Percentiles rank a stretch among this genome's conserved stretches.
phyloP scores from a whole-genome alignment of 257 asterid genomes.

The Nicotiana tomentosiformis region DNA sequence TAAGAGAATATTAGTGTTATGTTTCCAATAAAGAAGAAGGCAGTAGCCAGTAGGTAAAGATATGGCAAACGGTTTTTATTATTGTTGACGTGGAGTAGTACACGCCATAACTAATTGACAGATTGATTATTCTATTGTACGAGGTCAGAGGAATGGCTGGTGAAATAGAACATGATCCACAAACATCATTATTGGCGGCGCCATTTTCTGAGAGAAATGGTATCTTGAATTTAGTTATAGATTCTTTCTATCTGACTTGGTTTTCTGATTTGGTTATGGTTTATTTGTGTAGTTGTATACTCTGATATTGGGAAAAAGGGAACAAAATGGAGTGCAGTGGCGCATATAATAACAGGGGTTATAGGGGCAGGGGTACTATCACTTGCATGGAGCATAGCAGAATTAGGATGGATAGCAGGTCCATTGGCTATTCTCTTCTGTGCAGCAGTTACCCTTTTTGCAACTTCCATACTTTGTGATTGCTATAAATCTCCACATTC shows the following conservation, averaged over 20 bases:
- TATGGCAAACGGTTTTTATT: not conserved
- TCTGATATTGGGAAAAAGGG: constrained; percentile 26
- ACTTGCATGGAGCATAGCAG: constrained; percentile 68
- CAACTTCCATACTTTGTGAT: constrained; percentile 43
- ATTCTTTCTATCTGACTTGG: not conserved
- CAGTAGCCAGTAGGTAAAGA: not conserved
- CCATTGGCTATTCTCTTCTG: constrained; percentile 45
- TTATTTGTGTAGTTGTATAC: not conserved
- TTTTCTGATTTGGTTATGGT: not conserved
- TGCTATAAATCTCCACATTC: constrained; percentile 55
- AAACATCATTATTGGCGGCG: not conserved
- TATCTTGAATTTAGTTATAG: not conserved
- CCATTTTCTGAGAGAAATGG: not conserved
- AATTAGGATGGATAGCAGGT: constrained; percentile 75
- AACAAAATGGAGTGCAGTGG: constrained; percentile 60
- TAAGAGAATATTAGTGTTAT: not conserved
- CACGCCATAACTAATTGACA: not conserved
- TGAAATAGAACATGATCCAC: not conserved
- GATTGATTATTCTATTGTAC: not conserved
- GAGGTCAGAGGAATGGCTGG: not conserved
- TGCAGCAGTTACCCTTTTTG: constrained; percentile 37
- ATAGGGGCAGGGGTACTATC: constrained; percentile 78
- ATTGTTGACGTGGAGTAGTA: not conserved
- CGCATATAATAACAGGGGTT: constrained; percentile 64
- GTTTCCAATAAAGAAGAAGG: not conserved